Evolutionary conservation across 345 rosid species (phyloP).

Genomic region (Populus alba): DNA sequence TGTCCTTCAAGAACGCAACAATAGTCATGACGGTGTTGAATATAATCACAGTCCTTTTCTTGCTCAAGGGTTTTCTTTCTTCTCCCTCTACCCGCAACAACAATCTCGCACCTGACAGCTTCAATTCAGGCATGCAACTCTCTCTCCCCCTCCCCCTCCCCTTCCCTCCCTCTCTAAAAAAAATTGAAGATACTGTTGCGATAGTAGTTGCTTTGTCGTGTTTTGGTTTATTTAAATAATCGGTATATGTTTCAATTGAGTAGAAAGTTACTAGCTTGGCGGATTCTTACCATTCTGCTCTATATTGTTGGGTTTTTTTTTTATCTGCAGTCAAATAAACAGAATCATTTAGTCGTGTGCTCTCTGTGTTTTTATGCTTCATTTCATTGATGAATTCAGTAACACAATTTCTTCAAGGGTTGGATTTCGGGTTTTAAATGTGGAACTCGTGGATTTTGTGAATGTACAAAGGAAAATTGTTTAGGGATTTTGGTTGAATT

Average conservation of each 20-base stretch:
- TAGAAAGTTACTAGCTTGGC: not conserved
- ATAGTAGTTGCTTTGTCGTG: too few species aligned
- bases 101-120: constrained; percentile 34
- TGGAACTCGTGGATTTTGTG: not conserved
- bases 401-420: not conserved
- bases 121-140: constrained; percentile 41
- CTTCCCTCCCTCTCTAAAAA: not conserved
- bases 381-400: not conserved
- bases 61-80: constrained; percentile 60
- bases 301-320: not conserved
- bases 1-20: constrained; percentile 81
- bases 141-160: not conserved
- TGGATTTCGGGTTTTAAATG: not conserved
- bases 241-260: not conserved
- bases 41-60: constrained; percentile 44
- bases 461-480: not conserved
- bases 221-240: not conserved
- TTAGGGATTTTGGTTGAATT: not conserved
- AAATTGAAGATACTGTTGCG: not conserved
- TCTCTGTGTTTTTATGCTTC: not conserved
- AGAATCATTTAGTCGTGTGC: not conserved
- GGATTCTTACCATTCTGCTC: not conserved
- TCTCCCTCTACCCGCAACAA: constrained; percentile 40
- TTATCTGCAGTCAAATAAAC: not conserved
- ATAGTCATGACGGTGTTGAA: constrained; percentile 58